Base-by-base conservation (phyloP, 257 asterid genomes). In the Lycium ferocissimum region DNA sequence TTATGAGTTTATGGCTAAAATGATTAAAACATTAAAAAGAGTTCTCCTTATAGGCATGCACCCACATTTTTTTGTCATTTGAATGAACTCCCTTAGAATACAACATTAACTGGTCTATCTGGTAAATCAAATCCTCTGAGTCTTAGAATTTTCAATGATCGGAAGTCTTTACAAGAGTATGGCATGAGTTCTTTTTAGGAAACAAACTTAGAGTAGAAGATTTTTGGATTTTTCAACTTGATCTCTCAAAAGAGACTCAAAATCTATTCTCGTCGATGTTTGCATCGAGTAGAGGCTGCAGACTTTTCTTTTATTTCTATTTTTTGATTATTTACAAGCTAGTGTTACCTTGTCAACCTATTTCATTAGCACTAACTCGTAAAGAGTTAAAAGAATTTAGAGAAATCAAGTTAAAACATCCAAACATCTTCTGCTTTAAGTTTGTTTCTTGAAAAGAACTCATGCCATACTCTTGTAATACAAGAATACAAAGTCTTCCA, bases 61-160 rank as follows among this genome's bases (percentile, higher is more conserved):
- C 3, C 14, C 38, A 26, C 17, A 18, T 13, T 6, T 80, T 56
- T 47, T 20, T 26, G 33, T 26, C 33, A 26, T 1, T 51, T 26
- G 1, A 8, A 57, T 84, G 38, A 38, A 35, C n/a, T 56, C 54
- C 22, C 22, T 12, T 53, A 18, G 33, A 26, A 26, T 26, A 18
- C 83, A 88, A 88, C 43, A 63, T 87, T 88, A 13, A 83, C 26
- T 51, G 72, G 84, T 63, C 82, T 71, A 33, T 63, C 73, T 0
- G 43, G 84, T 38, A 7, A 73, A 49, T 75, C 18, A 51, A 51
- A 79, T 80, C 61, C 78, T 4, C 67, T 75, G 59, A 69, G 43
- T 43, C 72, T 86, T 0, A 61, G 3, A 65, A 3, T 20, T 11
- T 38, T 53, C 26, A 2, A 1, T 1, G 35, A 9, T 2, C 14